Conservation (phyloP, 2,329 filamentous ascomycete genomes). For the Arthrinium phaeospermum region DNA sequence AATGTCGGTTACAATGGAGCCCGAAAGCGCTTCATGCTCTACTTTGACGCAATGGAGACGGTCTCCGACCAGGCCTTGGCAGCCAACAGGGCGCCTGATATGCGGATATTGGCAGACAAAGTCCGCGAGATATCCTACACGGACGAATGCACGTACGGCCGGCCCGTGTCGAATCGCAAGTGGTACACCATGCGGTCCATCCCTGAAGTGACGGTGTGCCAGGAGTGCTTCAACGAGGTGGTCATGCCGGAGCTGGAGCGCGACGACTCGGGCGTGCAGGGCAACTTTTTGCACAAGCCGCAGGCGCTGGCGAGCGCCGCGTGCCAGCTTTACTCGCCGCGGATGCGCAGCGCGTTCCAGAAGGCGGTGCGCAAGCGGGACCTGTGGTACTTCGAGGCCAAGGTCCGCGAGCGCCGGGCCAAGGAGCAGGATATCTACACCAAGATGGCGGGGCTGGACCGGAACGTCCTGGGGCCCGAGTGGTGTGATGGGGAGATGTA, state of each 20-base stretch:
- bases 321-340: conserved; percentile 81
- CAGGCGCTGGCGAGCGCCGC: conserved; percentile 59
- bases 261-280: conserved; percentile 43
- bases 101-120: conserved; percentile 67
- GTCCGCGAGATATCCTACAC: conserved; percentile 63
- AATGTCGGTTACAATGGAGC: conserved; percentile 45
- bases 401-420: conserved; percentile 63
- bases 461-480: conserved; percentile 39
- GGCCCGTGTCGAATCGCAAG: conserved; percentile 61
- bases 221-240: conserved; percentile 82
- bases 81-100: conserved; percentile 56
- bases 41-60: conserved; percentile 66
- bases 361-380: conserved; percentile 72
- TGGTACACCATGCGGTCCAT: conserved; percentile 83
- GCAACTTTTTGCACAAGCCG: conserved; percentile 66
- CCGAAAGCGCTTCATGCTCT: conserved; percentile 60
- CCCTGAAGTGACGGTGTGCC: conserved; percentile 82
- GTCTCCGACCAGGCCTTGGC: conserved; percentile 57
- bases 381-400: conserved; percentile 63
- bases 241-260: conserved; percentile 71
- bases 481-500: conserved; percentile 52
- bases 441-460: conserved; percentile 52
- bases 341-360: conserved; percentile 78
- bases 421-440: conserved; percentile 66
- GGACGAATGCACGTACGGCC: conserved; percentile 70